These are phyloP conservation scores for Penicillium janthinellum DNA, from an alignment of 2,329 filamentous ascomycete species.

Conservation along the genomic window DNA sequence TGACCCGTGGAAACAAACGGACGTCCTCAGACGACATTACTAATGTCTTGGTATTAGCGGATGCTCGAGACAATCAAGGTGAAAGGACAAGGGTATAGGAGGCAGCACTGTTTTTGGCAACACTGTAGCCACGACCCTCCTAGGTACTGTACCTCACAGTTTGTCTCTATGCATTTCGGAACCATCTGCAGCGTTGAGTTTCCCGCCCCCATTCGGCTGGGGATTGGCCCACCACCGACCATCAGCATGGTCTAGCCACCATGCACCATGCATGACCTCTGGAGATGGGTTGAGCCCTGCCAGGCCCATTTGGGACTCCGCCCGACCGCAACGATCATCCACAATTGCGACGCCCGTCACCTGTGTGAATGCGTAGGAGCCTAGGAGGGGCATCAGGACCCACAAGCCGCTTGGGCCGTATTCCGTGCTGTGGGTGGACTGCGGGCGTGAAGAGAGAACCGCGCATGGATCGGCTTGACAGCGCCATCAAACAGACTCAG, in stretches of 20 bases:
- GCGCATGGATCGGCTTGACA: constrained; percentile 14
- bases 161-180: constrained; percentile 4
- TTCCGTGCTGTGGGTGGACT: constrained; percentile 15
- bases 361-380: not conserved
- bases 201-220: not conserved
- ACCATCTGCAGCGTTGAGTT: constrained; percentile 4
- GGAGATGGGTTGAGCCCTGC: constrained; percentile 12
- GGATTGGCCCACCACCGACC: not conserved
- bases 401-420: constrained; percentile 25
- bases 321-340: constrained; percentile 17
- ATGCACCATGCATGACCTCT: constrained; percentile 9
- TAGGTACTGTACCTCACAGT: constrained; percentile 13
- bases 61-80: not conserved
- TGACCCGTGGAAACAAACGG: constrained; percentile 6
- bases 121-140: not conserved
- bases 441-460: constrained; percentile 17
- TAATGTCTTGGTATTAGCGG: not conserved
- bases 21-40: not conserved
- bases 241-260: constrained; percentile 11
- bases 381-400: constrained; percentile 6
- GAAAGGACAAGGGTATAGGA: not conserved
- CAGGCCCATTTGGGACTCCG: constrained; percentile 10
- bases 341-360: not conserved
- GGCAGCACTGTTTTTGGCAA: not conserved
- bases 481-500: not conserved